Base-by-base conservation (phyloP, 2,329 filamentous ascomycete genomes). In the Stachybotrys echinatus region DNA sequence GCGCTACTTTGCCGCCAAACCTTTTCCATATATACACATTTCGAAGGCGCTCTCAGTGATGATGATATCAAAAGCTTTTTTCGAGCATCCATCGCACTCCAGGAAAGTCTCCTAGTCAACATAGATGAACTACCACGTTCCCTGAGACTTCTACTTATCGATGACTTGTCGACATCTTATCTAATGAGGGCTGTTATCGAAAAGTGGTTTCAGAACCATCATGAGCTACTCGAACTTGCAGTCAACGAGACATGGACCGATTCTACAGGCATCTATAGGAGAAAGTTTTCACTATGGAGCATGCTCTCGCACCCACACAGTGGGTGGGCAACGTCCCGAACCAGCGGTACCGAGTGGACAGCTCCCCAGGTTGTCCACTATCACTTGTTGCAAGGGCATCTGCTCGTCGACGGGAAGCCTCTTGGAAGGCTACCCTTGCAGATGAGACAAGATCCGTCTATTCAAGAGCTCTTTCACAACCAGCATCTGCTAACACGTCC, bases 391-490 rank as follows among this genome's bases (percentile, higher is more conserved):
- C 55, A 65, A 27, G 63, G 63, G 0, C 62, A 65, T 44, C 48
- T 76, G 0, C 43, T 74, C 0, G 60, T 76, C 0, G 65, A 74
- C 47, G 54, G 60, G 14, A 60, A 61, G 47, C 55, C 70, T 2
- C 48, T 67, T 2, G 57, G 69, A 0, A 79, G 75, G 12, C 69
- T 87, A 0, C 83, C 84, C 0, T 58, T 69, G 1, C 65, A 76
- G 2, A 76, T 80, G 42, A 72, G 71, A 18, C 58, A 76, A 4
- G 67, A 73, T 1, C 45, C 51, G 1, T 58, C 62, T 2, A 66
- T 85, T 7, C 60, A 64, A 6, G 67, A 74, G 4, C 67, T 88
- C 0, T 85, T 88, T 55, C 77, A 77, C 0, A 63, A 73, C 2
- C 73, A 77, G 14, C 68, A 69, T 22, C 69, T 85, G 0, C 69